These are phyloP conservation scores for Brassica incana DNA, from an alignment of 345 rosid genomes.

Conservation along the genomic window DNA sequence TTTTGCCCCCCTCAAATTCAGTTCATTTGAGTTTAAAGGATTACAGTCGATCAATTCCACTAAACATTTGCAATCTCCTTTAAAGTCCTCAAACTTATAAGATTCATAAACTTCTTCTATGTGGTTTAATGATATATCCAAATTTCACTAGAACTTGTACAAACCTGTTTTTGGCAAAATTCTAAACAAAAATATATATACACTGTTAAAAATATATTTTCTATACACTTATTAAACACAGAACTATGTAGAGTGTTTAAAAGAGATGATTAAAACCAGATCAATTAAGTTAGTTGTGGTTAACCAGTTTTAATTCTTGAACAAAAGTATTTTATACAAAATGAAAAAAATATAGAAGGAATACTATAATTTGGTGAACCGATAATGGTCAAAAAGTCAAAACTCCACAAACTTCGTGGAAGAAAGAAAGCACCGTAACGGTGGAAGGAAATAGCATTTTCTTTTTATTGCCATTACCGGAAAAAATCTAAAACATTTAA, in stretches of 20 bases:
- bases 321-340: too few species aligned
- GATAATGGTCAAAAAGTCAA: constrained; percentile 27
- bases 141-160: neutral
- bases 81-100: neutral
- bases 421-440: constrained; percentile 17
- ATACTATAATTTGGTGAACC: neutral
- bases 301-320: too few species aligned
- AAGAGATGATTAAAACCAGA: neutral
- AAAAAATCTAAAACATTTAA: constrained; percentile 30
- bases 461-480: constrained; percentile 1
- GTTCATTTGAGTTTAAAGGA: neutral
- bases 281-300: neutral
- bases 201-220: neutral
- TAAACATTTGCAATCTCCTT: neutral
- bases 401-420: constrained; percentile 33
- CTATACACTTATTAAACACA: neutral
- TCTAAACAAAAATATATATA: too few species aligned
- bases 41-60: neutral
- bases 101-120: neutral
- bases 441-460: constrained; percentile 5
- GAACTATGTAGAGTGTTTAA: too few species aligned
- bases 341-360: neutral
- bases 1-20: too few species aligned
- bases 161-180: too few species aligned
- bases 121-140: neutral